phyloP scores from a whole-genome alignment of 2,329 filamentous ascomycete species.

The Colletotrichum endophyticum region DNA sequence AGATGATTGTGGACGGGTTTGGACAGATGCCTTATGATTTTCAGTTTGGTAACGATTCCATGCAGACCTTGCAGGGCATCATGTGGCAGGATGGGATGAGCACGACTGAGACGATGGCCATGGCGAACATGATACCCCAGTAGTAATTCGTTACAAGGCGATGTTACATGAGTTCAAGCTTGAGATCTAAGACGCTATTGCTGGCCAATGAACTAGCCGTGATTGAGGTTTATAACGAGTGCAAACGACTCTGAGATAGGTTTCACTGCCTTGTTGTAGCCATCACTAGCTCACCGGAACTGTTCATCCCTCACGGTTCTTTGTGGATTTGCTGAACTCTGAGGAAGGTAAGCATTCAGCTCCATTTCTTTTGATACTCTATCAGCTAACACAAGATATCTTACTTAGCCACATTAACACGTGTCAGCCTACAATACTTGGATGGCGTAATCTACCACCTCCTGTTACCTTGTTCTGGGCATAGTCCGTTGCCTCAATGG shows the following conservation, averaged over 20 bases:
- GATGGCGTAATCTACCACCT: neutral
- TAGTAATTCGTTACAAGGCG: neutral
- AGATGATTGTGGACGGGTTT: neutral
- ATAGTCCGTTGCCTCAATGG: no score
- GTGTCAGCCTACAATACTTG: neutral
- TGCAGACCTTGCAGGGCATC: neutral
- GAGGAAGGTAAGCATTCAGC: neutral
- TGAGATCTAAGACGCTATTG: accelerated
- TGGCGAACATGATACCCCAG: neutral
- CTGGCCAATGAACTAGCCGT: accelerated
- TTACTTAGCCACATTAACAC: neutral
- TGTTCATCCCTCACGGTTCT: neutral
- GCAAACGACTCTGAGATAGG: no score
- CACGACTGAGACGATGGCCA: neutral
- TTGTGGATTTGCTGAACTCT: accelerated
- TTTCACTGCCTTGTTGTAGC: no score
- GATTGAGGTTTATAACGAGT: no score
- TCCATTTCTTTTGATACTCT: accelerated
- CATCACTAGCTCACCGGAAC: no score
- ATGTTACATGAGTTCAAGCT: neutral
- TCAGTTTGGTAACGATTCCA: neutral
- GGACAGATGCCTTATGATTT: neutral
- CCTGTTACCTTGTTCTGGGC: no score
- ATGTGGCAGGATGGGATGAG: neutral
- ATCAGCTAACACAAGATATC: neutral